phyloP scores from a whole-genome alignment of 495 filamentous ascomycete species.

The Neurospora sp. region DNA sequence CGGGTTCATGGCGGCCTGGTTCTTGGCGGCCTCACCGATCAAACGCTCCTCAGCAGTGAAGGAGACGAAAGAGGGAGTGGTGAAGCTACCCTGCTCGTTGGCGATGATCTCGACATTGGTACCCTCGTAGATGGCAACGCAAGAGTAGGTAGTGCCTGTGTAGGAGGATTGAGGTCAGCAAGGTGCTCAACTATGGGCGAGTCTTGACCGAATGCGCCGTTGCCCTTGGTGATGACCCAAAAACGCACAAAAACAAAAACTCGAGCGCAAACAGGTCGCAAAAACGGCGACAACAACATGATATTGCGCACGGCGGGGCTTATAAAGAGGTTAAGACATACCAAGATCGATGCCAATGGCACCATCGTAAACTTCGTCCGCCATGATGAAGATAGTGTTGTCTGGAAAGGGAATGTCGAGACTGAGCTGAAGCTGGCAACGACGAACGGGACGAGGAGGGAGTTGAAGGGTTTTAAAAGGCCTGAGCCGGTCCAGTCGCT shows the following conservation, averaged over 20 bases:
- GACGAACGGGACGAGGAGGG: slow-evolving; percentile 10
- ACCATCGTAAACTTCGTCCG: slow-evolving; percentile 96
- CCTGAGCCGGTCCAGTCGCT: background rate
- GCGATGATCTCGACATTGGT: slow-evolving; percentile 99
- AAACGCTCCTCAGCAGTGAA: slow-evolving; percentile 98
- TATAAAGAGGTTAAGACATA: slow-evolving; percentile 34
- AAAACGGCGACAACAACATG: background rate
- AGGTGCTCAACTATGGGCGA: background rate
- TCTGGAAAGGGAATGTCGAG: slow-evolving; percentile 7
- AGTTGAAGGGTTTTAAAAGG: background rate
- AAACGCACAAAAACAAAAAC: background rate
- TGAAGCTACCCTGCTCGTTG: slow-evolving; percentile 99
- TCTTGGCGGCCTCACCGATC: slow-evolving; percentile 98
- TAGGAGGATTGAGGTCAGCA: slow-evolving; percentile 4
- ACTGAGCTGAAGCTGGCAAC: slow-evolving; percentile 18
- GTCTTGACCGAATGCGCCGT: slow-evolving; percentile 6
- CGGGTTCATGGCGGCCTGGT: slow-evolving; percentile 99
- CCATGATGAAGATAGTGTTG: slow-evolving; percentile 39
- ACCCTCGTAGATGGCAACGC: slow-evolving; percentile 98
- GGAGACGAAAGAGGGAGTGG: slow-evolving; percentile 94
- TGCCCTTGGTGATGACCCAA: background rate
- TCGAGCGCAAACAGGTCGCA: background rate
- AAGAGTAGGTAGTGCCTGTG: slow-evolving; percentile 95
- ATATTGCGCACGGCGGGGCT: background rate
- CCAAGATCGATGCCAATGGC: slow-evolving; percentile 99